These are phyloP conservation scores for Cytospora schulzeri DNA, from an alignment of 2,329 filamentous ascomycete species.

Conservation along the genomic window DNA sequence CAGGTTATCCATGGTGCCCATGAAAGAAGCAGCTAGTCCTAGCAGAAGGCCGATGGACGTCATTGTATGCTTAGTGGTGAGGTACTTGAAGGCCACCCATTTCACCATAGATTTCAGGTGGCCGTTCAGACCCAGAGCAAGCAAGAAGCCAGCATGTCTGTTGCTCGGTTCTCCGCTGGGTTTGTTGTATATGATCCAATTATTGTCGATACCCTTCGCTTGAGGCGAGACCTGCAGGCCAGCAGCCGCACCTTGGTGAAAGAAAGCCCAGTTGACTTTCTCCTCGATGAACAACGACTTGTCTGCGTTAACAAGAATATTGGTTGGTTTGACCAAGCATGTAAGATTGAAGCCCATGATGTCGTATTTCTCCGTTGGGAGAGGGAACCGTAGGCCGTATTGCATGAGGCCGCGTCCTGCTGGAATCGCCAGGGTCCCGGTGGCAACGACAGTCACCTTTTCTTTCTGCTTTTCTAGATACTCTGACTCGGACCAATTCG, in stretches of 20 bases:
- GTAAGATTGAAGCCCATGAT: conserved; percentile 90
- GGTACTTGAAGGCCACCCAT: conserved; percentile 98
- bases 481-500: conserved; percentile 81
- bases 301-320: conserved; percentile 92
- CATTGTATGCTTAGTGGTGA: conserved; percentile 99
- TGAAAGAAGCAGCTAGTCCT: conserved; percentile 87
- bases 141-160: conserved; percentile 89
- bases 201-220: conserved; percentile 93
- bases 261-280: conserved; percentile 97
- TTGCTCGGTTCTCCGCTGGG: conserved; percentile 84
- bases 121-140: conserved; percentile 89
- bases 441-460: conserved; percentile 81
- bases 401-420: conserved; percentile 85
- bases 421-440: conserved; percentile 85
- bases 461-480: conserved; percentile 92
- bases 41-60: conserved; percentile 94
- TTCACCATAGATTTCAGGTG: conserved; percentile 94
- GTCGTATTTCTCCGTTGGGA: conserved; percentile 89
- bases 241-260: conserved; percentile 93
- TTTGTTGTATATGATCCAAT: conserved; percentile 99
- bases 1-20: conserved; percentile 95
- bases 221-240: conserved; percentile 87
- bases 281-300: conserved; percentile 87
- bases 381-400: conserved; percentile 82
- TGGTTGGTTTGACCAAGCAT: conserved; percentile 88